Evolutionary conservation across 306 rosid species (phyloP), one percentile per base, ranked within the genome.

Genomic region (Cicer arietinum): DNA sequence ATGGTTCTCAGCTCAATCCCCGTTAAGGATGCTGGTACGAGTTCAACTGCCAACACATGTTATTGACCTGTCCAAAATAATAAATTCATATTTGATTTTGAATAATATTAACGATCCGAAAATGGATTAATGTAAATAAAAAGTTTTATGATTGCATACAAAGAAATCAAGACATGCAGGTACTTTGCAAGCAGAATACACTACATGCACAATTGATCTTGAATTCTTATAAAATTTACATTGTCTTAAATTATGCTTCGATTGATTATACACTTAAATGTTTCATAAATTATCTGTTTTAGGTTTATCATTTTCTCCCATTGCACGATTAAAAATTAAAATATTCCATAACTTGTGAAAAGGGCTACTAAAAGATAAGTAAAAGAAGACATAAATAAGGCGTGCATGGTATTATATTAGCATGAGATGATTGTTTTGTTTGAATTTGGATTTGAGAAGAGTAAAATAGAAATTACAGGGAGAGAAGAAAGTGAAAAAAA

Each of bases 31-130:
- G 62, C 58, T 30, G 75, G 86, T 58, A 77, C 86, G 6, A 47
- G 85, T 59, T 80, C 96, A 41, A 45, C 90, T 2, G 83, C 86
- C 46, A 71, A 61, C 65, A 69, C 80, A 62, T 90, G 91, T 75
- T 86, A 83, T 35, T 90, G 83, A 85, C 10, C 35, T 56, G 20
- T 62, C 35, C 35, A 30, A 30, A 30, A 20, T 37, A 53, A 52
- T 79, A 40, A 17, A 76, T 54, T 80, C 54, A 63, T 70, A 62
- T 64, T 58, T 45, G 74, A 48, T 66, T 37, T 54, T 62, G 62
- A 56, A 43, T 51, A 64, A 50, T 56, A 66, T 59, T 77, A 72
- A 67, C 79, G 76, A 72, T 40, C 40, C 60, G 58, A 71, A 47
- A 39, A 74, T 67, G 40, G 44, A 43, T 60, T 6, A 46, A 8